Base-by-base conservation (phyloP, 257 asterid species). In the Solanum chilense region DNA sequence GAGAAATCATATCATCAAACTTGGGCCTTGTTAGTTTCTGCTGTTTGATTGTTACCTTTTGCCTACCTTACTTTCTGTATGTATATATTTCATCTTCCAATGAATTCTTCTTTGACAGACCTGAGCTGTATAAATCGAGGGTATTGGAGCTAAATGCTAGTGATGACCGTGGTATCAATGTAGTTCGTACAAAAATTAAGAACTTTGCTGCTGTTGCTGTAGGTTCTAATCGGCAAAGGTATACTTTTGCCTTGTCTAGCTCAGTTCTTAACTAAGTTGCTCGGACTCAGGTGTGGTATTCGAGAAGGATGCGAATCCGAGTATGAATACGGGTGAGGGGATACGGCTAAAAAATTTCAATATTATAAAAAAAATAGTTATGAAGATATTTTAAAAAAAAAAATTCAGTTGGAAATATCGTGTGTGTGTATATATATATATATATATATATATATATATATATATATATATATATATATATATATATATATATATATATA, bases 131-230 rank as follows among this genome's bases (percentile, higher is more conserved):
- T 92, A 94, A 92, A 92, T 90, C 98, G 18, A 94, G 98, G 91
- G 99, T 97, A 37, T 91, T 97, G 90, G 99, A 97, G 94, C 95
- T 97, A 83, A 97, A 97, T 94, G 99, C 99, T 89, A 97, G 99
- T 88, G 99, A 97, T 89, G 98, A 97, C 89, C 98, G 98, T 87
- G 99, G 99, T 84, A 97, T 97, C 88, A 97, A 97, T 92, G 98
- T 97, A 68, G 98, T 97, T 85, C 98, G 99, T n/a, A 97, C 99
- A 27, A 97, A 97, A 89, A 97, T 97, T 58, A 95, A 96, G 87
- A 93, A 94, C 90, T 96, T 96, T 89, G 98, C 98, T 85, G 98
- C 98, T 70, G 97, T 95, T 89, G 98, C 99, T 90, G 98, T 95
- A 80, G 98, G 98, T 88, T 69, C 98, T 91, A 89, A 89, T 87